Conservation (phyloP, 441 rosid species). For the Erodium moschatum region DNA sequence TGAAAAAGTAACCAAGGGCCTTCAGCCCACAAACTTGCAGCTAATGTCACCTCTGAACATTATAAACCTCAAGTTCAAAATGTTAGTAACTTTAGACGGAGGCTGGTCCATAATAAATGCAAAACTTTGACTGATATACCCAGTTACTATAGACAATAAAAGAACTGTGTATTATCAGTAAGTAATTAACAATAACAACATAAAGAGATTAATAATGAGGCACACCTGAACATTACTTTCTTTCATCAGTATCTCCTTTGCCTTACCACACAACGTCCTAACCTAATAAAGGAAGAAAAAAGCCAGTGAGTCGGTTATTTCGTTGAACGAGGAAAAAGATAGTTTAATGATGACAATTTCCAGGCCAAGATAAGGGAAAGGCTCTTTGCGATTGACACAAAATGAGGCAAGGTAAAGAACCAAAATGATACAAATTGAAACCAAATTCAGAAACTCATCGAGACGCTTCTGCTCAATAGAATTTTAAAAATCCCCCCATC, state of each 20-base stretch:
- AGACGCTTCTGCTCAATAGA: neutral
- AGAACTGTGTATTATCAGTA: no score
- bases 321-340: neutral
- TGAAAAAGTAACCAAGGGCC: no score
- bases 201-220: neutral
- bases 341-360: neutral
- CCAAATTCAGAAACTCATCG: no score
- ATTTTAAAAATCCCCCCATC: neutral
- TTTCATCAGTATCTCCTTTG: neutral
- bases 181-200: no score
- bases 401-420: neutral
- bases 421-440: neutral
- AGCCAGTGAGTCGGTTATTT: neutral
- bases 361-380: neutral
- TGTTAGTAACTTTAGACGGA: no score
- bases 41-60: no score
- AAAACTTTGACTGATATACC: no score
- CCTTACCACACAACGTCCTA: slow-evolving; percentile 7
- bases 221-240: slow-evolving; percentile 8
- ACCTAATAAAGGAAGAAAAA: neutral
- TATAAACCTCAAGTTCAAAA: no score
- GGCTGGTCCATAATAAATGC: no score
- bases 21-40: no score
- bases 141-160: no score
- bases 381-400: neutral